Evolutionary conservation across 768 basidiomycete genomes (phyloP), one percentile per base, ranked within the genome.

Genomic region (Mrakia gelida): DNA sequence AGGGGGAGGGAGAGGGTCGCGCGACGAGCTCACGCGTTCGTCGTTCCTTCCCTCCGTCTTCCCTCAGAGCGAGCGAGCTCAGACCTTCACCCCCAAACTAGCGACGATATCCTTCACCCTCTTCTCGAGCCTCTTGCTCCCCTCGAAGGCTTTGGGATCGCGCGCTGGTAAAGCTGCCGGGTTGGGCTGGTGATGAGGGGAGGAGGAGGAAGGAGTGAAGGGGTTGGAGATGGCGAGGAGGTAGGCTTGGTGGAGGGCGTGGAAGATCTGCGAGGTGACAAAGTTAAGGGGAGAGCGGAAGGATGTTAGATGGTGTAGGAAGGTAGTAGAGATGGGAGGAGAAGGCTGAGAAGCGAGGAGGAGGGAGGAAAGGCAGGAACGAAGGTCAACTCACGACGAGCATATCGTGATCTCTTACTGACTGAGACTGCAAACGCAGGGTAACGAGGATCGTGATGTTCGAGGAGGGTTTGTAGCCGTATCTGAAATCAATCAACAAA

Each of bases 391-490:
- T 28, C 18, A 79, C 78, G 15, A 52, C 32, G 16, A 79, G 63
- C 67, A 79, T 74, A n/a, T 79, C 78, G 45, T 68, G 62, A 28
- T 79, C 78, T 15, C 73, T 45, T 15, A 79, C 68, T 0, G 59
- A 0, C 9, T 30, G 68, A 5, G 78, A 71, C 15, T 56, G 52
- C 59, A 79, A 65, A 2, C 59, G 41, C 23, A 79, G 63, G 6
- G 78, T 54, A 11, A 79, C 30, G 59, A 79, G 68, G 65, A 79
- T 75, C 30, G 73, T 62, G 70, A 79, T 79, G 75, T 79, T 79
- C 52, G 78, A 79, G 28, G 78, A 76, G 2, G 78, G 78, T 67
- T 76, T 75, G 75, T 79, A 79, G 56, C 78, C 78, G 34, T 79
- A 79, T 2, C 78, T 79, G 18, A 8, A 56, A 8, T 2, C n/a